These are phyloP conservation scores for Neurospora sp. DNA, from an alignment of 495 filamentous ascomycete genomes.

Conservation along the genomic window DNA sequence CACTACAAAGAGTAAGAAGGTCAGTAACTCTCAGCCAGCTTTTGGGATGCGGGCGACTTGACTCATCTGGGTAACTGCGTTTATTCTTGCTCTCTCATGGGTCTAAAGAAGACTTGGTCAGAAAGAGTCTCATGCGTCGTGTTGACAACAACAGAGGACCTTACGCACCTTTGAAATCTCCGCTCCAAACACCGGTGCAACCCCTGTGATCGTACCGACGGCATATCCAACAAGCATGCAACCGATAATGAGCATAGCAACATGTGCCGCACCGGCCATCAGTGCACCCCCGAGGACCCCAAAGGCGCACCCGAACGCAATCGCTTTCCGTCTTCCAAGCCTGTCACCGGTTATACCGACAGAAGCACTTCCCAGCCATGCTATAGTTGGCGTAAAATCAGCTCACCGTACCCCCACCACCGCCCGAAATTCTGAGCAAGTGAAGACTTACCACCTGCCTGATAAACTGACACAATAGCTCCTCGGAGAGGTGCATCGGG, in stretches of 20 bases:
- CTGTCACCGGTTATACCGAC: conserved; percentile 37
- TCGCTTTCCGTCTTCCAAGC: conserved; percentile 35
- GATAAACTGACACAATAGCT: conserved; percentile 42
- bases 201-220: conserved; percentile 41
- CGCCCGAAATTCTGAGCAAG: neutral
- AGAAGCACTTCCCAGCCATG: conserved; percentile 41
- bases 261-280: conserved; percentile 39
- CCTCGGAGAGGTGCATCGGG: conserved; percentile 37
- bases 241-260: conserved; percentile 46
- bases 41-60: neutral
- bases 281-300: conserved; percentile 38
- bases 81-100: conserved; percentile 37
- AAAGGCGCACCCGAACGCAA: conserved; percentile 39
- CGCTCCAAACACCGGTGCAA: conserved; percentile 36
- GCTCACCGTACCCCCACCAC: conserved; percentile 8
- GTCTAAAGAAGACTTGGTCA: conserved; percentile 31
- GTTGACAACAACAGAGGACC: conserved; percentile 18
- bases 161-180: conserved; percentile 28
- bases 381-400: conserved; percentile 18
- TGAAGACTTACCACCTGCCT: conserved; percentile 17
- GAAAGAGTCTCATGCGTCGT: conserved; percentile 15
- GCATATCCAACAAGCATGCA: conserved; percentile 41
- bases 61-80: conserved; percentile 33
- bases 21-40: neutral
- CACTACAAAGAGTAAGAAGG: conserved; percentile 29